Evolutionary conservation across 768 basidiomycete species (phyloP).

Genomic region (Pleurotus cornucopiae): DNA sequence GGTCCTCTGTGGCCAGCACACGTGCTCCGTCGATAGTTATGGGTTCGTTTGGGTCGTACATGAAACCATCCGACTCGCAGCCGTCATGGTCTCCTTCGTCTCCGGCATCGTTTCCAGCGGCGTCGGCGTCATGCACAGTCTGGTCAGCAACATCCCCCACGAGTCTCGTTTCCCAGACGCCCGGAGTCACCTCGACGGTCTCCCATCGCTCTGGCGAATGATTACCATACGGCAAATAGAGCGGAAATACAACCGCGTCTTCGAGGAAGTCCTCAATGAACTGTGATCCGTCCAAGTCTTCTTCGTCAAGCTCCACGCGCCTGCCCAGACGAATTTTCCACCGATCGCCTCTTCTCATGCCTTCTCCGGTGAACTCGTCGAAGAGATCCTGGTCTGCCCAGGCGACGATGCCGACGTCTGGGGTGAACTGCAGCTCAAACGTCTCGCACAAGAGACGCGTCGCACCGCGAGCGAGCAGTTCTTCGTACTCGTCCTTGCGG

Average conservation of each 20-base stretch:
- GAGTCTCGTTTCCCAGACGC: slow-evolving; percentile 27
- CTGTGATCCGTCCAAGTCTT: slow-evolving; percentile 29
- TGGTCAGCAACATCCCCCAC: slow-evolving; percentile 1
- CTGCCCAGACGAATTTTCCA: slow-evolving; percentile 39
- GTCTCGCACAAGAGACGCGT: slow-evolving; percentile 33
- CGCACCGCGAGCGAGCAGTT: slow-evolving; percentile 27
- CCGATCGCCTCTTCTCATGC: slow-evolving; percentile 25
- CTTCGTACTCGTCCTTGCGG: slow-evolving; percentile 21
- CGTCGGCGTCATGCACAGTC: slow-evolving; percentile 11
- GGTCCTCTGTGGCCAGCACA: no score
- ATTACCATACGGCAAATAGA: not conserved
- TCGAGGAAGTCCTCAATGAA: slow-evolving; percentile 31
- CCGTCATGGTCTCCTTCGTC: not conserved
- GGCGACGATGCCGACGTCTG: slow-evolving; percentile 27
- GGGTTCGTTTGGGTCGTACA: no score
- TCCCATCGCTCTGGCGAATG: slow-evolving; percentile 19
- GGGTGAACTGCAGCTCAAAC: slow-evolving; percentile 27
- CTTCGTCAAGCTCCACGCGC: slow-evolving; percentile 26
- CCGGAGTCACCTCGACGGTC: slow-evolving; percentile 23
- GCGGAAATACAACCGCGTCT: slow-evolving; percentile 24
- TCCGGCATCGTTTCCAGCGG: no score
- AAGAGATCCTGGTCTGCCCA: slow-evolving; percentile 26
- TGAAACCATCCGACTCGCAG: not conserved
- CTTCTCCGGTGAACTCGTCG: slow-evolving; percentile 27
- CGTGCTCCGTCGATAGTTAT: no score